Base-by-base conservation (phyloP, 2,329 filamentous ascomycete genomes). In the Penicillium capsulatum region DNA sequence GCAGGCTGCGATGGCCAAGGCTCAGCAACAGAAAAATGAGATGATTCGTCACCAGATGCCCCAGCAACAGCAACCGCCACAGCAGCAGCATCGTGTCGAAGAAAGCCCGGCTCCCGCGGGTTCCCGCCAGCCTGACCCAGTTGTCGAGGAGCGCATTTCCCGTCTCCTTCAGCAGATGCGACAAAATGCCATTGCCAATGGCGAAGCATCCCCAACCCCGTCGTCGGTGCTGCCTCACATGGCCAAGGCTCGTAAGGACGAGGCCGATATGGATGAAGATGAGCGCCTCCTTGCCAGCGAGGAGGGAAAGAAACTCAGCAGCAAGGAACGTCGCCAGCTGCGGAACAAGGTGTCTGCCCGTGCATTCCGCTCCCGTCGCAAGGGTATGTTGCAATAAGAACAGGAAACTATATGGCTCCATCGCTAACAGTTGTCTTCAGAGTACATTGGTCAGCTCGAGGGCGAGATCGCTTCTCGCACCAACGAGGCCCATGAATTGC, bases 201-300 rank as follows among this genome's bases (percentile, higher is more conserved):
- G 71, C 17, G 72, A 78, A 34, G 72, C 76, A 17, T 68, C 58
- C 22, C 59, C 60, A 1, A 53, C 51, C 6, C 55, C 56, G 10
- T 55, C 62, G 32, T 53, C 58, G 20, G 63, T 75, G 9, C 64
- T 82, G n/a, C 74, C 80, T 40, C 83, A 87, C 61, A 77, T 88
- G 54, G 74, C 83, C 34, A 83, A 83, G 48, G 69, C 79, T 48
- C 90, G 83, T 76, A 97, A 97, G 75, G 89, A 96, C 31, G 90
- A 97, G 58, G 90, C 96, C 47, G 91, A 97, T 37, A 97, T 98
- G 91, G 92, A 98, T 55, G 91, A 96, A 65, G 92, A 97, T 57
- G 92, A 97, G 74, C 79, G 87, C 52, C 75, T 96, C 7, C 75
- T 96, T 33, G 88, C 88, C n/a, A 96, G 89, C 45, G 92, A 98